Base-by-base conservation (phyloP, 257 asterid genomes). In the Lycium ferocissimum region DNA sequence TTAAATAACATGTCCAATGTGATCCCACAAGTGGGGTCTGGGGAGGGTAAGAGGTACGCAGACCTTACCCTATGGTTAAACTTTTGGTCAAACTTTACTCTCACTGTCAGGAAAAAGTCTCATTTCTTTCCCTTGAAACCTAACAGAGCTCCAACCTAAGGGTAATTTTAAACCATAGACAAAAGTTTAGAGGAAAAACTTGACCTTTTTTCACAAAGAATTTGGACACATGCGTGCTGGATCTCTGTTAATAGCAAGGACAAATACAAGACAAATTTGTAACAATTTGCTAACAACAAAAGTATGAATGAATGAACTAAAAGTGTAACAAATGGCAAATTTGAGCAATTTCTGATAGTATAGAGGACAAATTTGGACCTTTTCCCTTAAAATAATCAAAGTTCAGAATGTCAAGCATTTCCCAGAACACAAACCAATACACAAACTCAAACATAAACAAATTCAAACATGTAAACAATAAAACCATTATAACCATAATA, bases 371-470 rank as follows among this genome's bases (percentile, higher is more conserved):
- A 14, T 67, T 61, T 35, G 20, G 6, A 13, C 6, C 20, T 33
- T 67, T 13, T 35, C 75, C 75, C 20, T 35, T 12, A 33, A 33
- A 13, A 33, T 8, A 67, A 15, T 67, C 6, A 2, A 67, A 67
- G 20, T 13, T 72, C 57, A 43, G 7, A 47, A 43, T 3, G 22
- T 22, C 57, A 43, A 72, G 43, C 7, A n/a, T 71, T 40, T 72
- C 18, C 57, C 33, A 72, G 80, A 45, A 72, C 57, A 9, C 37
- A 72, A 80, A 38, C 69, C 72, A 80, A 80, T 14, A 81, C n/a
- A 61, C 63, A 79, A 78, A 79, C 67, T 20, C 82, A 78, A 33
- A 14, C 12, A 35, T 8, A 57, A 35, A 35, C 56, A 57, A 79
- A 80, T 9, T 9, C 72, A 56, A 56, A 80, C 38, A 80, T 49